Percentiles rank a stretch among this genome's conserved stretches.
phyloP scores from a whole-genome alignment of 257 asterid species.

The Hygrophila difformis region DNA sequence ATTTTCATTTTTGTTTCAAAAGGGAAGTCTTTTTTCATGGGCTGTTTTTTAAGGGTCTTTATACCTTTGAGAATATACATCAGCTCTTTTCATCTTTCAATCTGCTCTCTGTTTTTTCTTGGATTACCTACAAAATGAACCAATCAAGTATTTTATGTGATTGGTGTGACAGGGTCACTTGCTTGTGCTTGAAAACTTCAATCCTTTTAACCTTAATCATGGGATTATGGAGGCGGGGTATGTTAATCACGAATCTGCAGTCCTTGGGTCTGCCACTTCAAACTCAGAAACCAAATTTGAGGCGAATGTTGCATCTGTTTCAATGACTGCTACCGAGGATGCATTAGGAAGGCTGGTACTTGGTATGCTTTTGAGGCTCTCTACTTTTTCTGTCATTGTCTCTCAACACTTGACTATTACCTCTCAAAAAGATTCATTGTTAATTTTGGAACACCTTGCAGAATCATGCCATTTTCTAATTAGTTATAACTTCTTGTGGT shows the following conservation, averaged over 20 bases:
- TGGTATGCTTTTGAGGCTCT: conserved; percentile 32
- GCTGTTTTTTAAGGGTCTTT: background rate
- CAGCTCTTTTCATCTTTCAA: background rate
- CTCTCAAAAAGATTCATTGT: no score
- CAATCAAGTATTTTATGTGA: conserved; percentile 16
- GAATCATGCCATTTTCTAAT: background rate
- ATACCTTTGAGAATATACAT: background rate
- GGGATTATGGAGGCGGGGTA: conserved; percentile 95
- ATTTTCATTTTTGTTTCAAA: background rate
- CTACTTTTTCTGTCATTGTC: background rate
- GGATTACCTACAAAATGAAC: conserved; percentile 9
- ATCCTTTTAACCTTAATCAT: conserved; percentile 69
- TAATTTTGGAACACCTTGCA: conserved; percentile 3
- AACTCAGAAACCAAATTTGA: conserved; percentile 25
- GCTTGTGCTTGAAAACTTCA: conserved; percentile 71
- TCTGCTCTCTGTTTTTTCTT: no score
- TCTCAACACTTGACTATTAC: background rate
- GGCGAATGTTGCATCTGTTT: conserved; percentile 57
- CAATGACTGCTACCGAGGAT: conserved; percentile 95
- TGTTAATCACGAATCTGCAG: conserved; percentile 62
- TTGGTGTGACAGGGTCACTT: conserved; percentile 67
- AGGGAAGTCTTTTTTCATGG: background rate
- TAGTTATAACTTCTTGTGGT: no score
- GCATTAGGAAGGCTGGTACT: conserved; percentile 74
- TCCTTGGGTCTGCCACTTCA: conserved; percentile 27